Percentiles rank a stretch among this genome's conserved stretches.
Evolutionary conservation across 2,329 filamentous ascomycete genomes (phyloP).

Genomic region (Penicillium hordei): DNA sequence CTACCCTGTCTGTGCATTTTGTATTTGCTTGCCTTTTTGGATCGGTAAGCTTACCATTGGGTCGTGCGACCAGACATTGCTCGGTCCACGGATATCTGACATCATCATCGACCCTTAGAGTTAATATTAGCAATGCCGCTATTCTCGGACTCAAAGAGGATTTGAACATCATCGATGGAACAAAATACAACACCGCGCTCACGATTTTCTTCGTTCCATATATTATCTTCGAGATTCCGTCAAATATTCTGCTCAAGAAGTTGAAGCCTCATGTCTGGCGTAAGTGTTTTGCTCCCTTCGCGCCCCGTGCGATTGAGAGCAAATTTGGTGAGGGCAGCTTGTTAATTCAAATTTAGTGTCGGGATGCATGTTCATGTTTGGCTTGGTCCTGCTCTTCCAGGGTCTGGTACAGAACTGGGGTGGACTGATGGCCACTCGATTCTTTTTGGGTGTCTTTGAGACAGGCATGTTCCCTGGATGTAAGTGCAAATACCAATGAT

Average conservation of each 20-base stretch:
- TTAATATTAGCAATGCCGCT: constrained; percentile 77
- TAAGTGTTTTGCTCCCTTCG: constrained; percentile 27
- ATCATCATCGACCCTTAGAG: constrained; percentile 42
- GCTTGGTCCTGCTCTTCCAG: constrained; percentile 71
- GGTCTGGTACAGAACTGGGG: constrained; percentile 75
- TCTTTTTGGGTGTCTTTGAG: constrained; percentile 80
- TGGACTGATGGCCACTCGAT: constrained; percentile 74
- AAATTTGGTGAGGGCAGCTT: neutral
- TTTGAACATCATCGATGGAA: constrained; percentile 54
- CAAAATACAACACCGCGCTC: constrained; percentile 71
- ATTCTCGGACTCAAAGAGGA: constrained; percentile 66
- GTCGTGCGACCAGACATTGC: neutral
- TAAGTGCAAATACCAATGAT: constrained; percentile 36
- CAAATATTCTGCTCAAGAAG: constrained; percentile 69
- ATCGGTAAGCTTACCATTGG: constrained; percentile 38
- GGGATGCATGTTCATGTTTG: constrained; percentile 81
- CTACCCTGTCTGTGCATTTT: constrained; percentile 72
- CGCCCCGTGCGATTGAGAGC: neutral
- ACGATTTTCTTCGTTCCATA: constrained; percentile 84
- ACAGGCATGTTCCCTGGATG: constrained; percentile 71
- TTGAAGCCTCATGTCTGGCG: constrained; percentile 67
- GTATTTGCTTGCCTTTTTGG: constrained; percentile 69
- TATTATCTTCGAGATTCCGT: constrained; percentile 64
- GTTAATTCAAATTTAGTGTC: constrained; percentile 50
- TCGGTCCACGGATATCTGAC: constrained; percentile 7